Conservation (phyloP, 202 grass and related monocot species). For the Setaria viridis region DNA sequence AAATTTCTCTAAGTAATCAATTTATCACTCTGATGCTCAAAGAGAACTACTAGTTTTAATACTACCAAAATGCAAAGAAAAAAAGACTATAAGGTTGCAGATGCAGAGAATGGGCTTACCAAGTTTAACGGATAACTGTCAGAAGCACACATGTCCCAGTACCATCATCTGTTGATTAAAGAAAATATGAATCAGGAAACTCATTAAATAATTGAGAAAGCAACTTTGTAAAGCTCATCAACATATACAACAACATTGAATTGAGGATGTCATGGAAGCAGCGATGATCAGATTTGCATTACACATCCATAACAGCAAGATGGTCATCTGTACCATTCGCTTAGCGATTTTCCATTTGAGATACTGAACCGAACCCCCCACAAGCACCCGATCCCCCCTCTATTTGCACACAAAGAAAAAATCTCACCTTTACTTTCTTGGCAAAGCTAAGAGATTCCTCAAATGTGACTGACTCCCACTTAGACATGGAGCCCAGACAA, state of each 20-base stretch:
- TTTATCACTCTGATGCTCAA: not conserved
- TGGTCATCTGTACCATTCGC: not conserved
- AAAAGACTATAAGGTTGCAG: not conserved
- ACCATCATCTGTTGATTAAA: constrained; percentile 23
- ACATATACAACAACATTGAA: not conserved
- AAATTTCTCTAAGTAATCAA: not conserved
- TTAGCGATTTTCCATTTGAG: not conserved
- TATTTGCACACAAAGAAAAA: too few species aligned
- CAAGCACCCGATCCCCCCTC: not conserved
- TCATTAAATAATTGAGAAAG: not conserved
- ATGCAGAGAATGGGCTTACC: constrained; percentile 25
- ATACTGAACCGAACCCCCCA: not conserved
- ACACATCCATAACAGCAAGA: not conserved
- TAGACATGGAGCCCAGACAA: too few species aligned
- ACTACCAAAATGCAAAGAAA: not conserved
- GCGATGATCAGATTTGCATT: not conserved
- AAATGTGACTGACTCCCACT: too few species aligned
- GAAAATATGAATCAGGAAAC: not conserved
- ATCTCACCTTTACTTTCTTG: too few species aligned
- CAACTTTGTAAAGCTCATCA: not conserved
- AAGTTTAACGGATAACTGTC: not conserved
- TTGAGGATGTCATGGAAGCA: not conserved
- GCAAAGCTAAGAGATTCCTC: too few species aligned
- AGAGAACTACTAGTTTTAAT: not conserved
- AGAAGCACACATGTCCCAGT: not conserved